These are phyloP conservation scores for Bifiguratus adelaidae DNA, from an alignment of 192 early-diverging fungal genomes.

Conservation along the genomic window DNA sequence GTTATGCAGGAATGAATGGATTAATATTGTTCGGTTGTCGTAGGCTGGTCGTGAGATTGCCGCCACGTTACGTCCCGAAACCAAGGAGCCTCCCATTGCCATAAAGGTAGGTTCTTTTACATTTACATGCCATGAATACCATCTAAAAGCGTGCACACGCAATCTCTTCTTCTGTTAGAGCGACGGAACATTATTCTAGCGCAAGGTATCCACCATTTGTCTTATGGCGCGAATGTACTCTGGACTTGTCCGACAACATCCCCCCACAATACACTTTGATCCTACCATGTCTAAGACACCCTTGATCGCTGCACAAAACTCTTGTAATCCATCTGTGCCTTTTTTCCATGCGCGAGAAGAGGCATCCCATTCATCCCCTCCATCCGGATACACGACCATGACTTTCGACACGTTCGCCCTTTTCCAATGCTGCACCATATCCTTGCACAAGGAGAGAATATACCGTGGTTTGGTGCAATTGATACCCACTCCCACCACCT, in stretches of 20 bases:
- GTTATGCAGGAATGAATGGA: not conserved
- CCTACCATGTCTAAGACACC: slow-evolving; percentile 24
- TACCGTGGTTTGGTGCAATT: slow-evolving; percentile 49
- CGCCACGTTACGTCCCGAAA: slow-evolving; percentile 58
- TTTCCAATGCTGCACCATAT: slow-evolving; percentile 2
- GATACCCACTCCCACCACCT: slow-evolving; percentile 42
- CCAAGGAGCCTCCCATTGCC: slow-evolving; percentile 85
- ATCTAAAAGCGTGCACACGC: too few species aligned
- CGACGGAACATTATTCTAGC: too few species aligned
- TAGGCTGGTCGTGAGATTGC: slow-evolving; percentile 77
- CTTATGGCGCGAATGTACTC: slow-evolving; percentile 23
- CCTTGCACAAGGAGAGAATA: slow-evolving; percentile 10
- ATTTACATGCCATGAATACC: too few species aligned
- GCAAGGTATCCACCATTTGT: too few species aligned
- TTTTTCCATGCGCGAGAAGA: slow-evolving; percentile 15
- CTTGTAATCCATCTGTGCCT: slow-evolving; percentile 1
- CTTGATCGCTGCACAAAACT: slow-evolving; percentile 20
- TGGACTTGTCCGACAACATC: slow-evolving; percentile 49
- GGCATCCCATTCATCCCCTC: slow-evolving; percentile 32
- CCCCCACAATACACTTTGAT: slow-evolving; percentile 35
- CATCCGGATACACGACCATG: slow-evolving; percentile 42
- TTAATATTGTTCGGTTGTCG: not conserved
- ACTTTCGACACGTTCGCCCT: slow-evolving; percentile 9
- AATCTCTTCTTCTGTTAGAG: too few species aligned
- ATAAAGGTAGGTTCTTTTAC: slow-evolving; percentile 50